Conservation (phyloP, 1,284 basidiomycete species). For the Pseudozyma tsukubaensis region DNA sequence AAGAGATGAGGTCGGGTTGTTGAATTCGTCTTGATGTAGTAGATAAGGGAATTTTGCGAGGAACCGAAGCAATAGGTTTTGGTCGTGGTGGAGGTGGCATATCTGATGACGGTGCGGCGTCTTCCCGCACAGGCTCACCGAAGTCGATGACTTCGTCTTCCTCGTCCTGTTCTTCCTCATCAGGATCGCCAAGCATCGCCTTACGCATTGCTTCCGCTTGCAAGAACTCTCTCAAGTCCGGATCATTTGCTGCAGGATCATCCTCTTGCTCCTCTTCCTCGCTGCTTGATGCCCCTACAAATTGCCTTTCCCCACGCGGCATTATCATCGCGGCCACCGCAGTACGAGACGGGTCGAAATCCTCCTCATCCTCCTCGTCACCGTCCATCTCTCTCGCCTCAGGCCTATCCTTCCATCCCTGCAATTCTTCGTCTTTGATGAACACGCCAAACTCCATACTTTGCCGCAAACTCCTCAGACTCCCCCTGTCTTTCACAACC, state of each 20-base stretch:
- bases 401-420: conserved; percentile 38
- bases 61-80: neutral
- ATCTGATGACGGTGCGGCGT: neutral
- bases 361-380: conserved; percentile 22
- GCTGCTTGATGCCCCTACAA: conserved; percentile 13
- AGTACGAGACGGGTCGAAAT: conserved; percentile 26
- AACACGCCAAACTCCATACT: conserved; percentile 61
- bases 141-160: conserved; percentile 46
- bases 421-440: conserved; percentile 62
- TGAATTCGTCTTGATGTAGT: neutral
- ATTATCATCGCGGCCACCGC: neutral
- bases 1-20: conserved; percentile 13
- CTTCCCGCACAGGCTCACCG: conserved; percentile 26
- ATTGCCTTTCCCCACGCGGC: neutral
- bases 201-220: conserved; percentile 44
- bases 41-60: neutral
- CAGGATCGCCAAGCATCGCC: conserved; percentile 24
- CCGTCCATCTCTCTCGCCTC: conserved; percentile 31
- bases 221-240: conserved; percentile 54
- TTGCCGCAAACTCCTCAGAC: conserved; percentile 44
- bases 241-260: conserved; percentile 41
- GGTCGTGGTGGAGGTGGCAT: neutral
- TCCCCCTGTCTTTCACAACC: conserved; percentile 61
- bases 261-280: conserved; percentile 25
- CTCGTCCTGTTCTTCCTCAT: conserved; percentile 20